Evolutionary conservation across 768 basidiomycete species (phyloP).

Genomic region (Suillus placidus): DNA sequence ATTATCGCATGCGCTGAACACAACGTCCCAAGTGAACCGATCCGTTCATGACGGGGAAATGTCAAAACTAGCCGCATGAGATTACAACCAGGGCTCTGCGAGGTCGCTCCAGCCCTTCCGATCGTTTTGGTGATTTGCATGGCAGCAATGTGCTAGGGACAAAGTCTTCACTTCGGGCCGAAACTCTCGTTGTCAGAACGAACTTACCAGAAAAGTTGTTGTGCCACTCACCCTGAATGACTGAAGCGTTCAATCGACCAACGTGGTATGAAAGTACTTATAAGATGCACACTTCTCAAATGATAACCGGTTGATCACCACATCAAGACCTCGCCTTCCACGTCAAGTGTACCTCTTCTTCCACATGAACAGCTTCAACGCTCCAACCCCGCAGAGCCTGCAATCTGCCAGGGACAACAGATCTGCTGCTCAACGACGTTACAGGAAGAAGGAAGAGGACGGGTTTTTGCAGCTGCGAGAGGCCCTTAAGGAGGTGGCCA

Average conservation of each 20-base stretch:
- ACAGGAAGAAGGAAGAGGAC: slow-evolving; percentile 6
- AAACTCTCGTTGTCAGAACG: background rate
- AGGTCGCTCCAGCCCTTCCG: background rate
- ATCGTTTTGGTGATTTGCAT: background rate
- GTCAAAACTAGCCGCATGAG: background rate
- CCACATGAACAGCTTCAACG: background rate
- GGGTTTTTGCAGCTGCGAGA: background rate
- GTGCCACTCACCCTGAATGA: background rate
- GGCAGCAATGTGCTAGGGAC: background rate
- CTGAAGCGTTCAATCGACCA: background rate
- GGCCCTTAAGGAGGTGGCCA: background rate
- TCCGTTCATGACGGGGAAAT: background rate
- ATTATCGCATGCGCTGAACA: background rate
- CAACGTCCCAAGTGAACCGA: too few relatives aligned
- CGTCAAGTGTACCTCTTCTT: too few relatives aligned
- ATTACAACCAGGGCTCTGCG: too few relatives aligned
- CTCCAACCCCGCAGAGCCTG: background rate
- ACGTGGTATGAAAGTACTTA: background rate
- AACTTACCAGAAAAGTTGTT: background rate
- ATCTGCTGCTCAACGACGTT: slow-evolving; percentile 2
- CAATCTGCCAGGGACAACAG: background rate
- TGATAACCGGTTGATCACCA: background rate
- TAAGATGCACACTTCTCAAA: background rate
- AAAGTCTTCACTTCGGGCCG: background rate
- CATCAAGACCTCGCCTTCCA: background rate